A percentile compares a stretch with the other conserved stretches of the same genome.
These are phyloP conservation scores for Colletotrichum liriopes DNA, from an alignment of 2,329 filamentous ascomycete genomes.

Conservation along the genomic window DNA sequence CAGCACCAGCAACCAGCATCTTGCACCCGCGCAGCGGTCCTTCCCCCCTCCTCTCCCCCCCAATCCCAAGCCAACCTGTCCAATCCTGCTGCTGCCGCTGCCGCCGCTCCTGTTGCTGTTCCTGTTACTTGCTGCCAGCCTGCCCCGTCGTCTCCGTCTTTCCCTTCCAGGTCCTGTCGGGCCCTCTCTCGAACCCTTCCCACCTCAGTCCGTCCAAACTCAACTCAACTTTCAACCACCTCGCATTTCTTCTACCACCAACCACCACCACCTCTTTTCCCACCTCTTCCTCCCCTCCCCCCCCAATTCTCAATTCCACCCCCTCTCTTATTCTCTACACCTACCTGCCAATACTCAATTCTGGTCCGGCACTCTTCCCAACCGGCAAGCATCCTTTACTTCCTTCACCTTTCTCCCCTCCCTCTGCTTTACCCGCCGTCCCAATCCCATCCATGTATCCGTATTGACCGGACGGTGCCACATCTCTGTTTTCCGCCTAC, in stretches of 20 bases:
- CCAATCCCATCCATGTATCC: constrained; percentile 30
- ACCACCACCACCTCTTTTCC: constrained; percentile 7
- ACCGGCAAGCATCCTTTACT: constrained; percentile 21
- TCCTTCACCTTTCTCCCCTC: constrained; percentile 5
- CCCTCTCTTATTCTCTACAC: constrained; percentile 32
- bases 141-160: constrained; percentile 10
- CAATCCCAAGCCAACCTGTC: constrained; percentile 18
- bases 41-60: background rate
- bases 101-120: background rate
- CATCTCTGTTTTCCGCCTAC: constrained; percentile 38
- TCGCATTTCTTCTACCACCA: constrained; percentile 29
- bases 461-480: constrained; percentile 38
- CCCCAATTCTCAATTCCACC: constrained; percentile 15
- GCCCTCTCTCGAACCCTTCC: constrained; percentile 36
- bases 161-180: constrained; percentile 5
- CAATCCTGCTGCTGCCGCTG: constrained; percentile 12
- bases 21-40: constrained; percentile 1
- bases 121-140: background rate
- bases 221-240: constrained; percentile 29
- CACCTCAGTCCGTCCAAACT: constrained; percentile 17
- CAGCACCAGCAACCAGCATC: constrained; percentile 7
- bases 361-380: constrained; percentile 21
- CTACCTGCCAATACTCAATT: constrained; percentile 28
- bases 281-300: constrained; percentile 13
- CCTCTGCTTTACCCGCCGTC: constrained; percentile 21